phyloP scores from a whole-genome alignment of 257 asterid genomes.

The Solanum chaucha region DNA sequence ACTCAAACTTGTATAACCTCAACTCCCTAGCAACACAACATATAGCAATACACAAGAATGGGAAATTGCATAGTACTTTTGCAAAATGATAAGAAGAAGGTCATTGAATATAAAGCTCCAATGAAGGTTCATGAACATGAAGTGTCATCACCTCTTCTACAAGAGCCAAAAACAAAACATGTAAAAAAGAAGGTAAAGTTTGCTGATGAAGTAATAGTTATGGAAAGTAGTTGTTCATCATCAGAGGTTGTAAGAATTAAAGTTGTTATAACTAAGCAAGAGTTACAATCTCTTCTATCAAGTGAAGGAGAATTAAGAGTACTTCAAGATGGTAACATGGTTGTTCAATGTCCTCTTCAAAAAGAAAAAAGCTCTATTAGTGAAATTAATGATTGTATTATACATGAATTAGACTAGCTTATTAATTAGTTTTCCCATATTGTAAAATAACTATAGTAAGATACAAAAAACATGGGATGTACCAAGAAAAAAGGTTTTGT shows the following conservation, averaged over 20 bases:
- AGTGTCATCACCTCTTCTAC: constrained; percentile 27
- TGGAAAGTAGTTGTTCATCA: constrained; percentile 10
- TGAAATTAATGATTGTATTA: neutral
- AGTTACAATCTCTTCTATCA: constrained; percentile 40
- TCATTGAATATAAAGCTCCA: constrained; percentile 45
- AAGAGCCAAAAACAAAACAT: constrained; percentile 8
- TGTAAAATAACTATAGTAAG: neutral
- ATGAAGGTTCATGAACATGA: constrained; percentile 34
- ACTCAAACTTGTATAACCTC: neutral
- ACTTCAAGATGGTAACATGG: constrained; percentile 16
- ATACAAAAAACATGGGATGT: neutral
- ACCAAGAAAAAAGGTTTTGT: neutral
- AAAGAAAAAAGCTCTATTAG: constrained; percentile 2
- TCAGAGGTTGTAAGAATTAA: constrained; percentile 52
- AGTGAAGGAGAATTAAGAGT: constrained; percentile 33
- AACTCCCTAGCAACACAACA: neutral
- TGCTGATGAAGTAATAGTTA: constrained; percentile 18
- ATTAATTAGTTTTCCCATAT: neutral
- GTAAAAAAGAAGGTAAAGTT: constrained; percentile 21
- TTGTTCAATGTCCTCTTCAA: constrained; percentile 20
- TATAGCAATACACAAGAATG: neutral
- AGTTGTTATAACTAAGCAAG: constrained; percentile 58
- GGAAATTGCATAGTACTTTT: constrained; percentile 54
- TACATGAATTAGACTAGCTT: neutral
- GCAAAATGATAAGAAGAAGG: constrained; percentile 44